Conservation (phyloP, 176 grass and related monocot genomes). For the Zea luxurians region DNA sequence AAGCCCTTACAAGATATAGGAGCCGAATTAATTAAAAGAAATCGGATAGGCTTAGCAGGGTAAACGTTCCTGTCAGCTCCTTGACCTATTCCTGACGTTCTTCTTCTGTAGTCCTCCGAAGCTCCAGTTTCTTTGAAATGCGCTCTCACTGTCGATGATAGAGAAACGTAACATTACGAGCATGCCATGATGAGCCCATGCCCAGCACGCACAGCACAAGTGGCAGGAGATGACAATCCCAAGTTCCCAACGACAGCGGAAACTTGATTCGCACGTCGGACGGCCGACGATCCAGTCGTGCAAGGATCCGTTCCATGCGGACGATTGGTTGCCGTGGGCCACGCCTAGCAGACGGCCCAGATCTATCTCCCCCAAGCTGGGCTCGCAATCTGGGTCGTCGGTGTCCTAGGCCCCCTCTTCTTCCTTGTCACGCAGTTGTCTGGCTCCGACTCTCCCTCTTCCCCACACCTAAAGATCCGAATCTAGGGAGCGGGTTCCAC, state of each 20-base stretch:
- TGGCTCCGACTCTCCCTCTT: slow-evolving; percentile 22
- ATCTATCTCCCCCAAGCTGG: not conserved
- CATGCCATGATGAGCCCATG: slow-evolving; percentile 24
- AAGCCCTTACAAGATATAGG: no score
- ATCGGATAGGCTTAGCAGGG: not conserved
- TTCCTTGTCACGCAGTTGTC: no score
- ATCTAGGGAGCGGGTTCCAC: slow-evolving; percentile 4
- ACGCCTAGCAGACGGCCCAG: not conserved
- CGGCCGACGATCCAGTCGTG: slow-evolving; percentile 3
- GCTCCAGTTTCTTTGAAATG: not conserved
- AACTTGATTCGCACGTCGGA: slow-evolving; percentile 36
- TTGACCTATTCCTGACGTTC: not conserved
- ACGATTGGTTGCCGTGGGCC: not conserved
- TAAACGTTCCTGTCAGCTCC: not conserved
- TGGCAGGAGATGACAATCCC: not conserved
- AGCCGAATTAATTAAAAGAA: no score
- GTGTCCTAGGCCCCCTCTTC: not conserved
- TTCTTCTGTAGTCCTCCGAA: not conserved
- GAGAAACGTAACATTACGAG: not conserved
- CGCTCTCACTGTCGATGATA: not conserved
- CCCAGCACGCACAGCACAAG: not conserved
- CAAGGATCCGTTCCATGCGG: slow-evolving; percentile 34
- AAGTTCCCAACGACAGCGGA: not conserved
- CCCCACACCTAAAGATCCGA: slow-evolving; percentile 22
- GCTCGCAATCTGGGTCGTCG: slow-evolving; percentile 16